Evolutionary conservation across 768 basidiomycete species (phyloP).

Genomic region (Boletus eberwhitei): DNA sequence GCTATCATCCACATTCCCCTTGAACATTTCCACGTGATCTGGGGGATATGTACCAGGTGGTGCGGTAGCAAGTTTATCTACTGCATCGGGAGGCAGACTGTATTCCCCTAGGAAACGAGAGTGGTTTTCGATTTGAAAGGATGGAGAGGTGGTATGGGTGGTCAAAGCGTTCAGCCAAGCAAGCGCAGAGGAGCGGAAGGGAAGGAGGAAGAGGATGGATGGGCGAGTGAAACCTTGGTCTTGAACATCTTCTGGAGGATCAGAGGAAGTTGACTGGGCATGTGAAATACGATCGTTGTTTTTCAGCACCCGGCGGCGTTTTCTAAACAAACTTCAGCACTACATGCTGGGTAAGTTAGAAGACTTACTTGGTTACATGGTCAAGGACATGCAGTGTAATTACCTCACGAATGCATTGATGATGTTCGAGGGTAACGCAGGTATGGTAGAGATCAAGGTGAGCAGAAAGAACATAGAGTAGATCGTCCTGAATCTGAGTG

Average conservation of each 20-base stretch:
- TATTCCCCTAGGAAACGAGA: constrained; percentile 82
- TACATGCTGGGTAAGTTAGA: neutral
- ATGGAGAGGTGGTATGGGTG: constrained; percentile 65
- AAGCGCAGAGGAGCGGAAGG: constrained; percentile 86
- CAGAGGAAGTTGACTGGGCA: constrained; percentile 53
- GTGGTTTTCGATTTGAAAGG: constrained; percentile 86
- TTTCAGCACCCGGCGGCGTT: constrained; percentile 83
- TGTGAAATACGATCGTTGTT: constrained; percentile 91
- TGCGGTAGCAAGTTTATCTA: constrained; percentile 76
- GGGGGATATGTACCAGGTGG: constrained; percentile 74
- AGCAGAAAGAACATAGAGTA: constrained; percentile 61
- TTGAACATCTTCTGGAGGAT: constrained; percentile 72
- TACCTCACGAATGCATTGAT: constrained; percentile 61
- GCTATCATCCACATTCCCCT: constrained; percentile 95
- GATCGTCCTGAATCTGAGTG: constrained; percentile 57
- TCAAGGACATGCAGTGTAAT: constrained; percentile 80
- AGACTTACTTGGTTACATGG: constrained; percentile 77
- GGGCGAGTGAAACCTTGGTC: constrained; percentile 99
- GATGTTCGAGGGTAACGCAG: constrained; percentile 60
- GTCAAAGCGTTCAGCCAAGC: constrained; percentile 81
- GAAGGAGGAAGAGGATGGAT: constrained; percentile 86
- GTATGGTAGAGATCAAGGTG: constrained; percentile 78
- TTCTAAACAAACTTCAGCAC: constrained; percentile 47
- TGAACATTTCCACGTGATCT: constrained; percentile 92
- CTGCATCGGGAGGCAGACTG: constrained; percentile 69